A percentile compares a stretch with the other conserved stretches of the same genome.
phyloP scores from a whole-genome alignment of 371 early-diverging fungal genomes.

The Basidiobolus meristosporus region DNA sequence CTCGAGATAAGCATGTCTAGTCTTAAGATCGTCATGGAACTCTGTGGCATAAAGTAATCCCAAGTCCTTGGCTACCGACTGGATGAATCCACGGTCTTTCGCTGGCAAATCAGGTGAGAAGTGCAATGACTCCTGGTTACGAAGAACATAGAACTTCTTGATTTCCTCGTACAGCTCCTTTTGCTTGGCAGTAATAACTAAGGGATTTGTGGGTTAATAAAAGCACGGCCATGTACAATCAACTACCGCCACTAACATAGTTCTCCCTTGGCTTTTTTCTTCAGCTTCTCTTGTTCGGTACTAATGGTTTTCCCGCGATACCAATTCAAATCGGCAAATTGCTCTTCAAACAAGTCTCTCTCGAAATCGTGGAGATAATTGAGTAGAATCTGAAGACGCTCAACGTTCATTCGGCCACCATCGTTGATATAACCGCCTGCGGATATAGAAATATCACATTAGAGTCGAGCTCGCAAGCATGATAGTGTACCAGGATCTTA shows the following conservation, averaged over 20 bases:
- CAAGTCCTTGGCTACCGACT: not conserved
- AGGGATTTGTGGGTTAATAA: not conserved
- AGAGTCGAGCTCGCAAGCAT: not conserved
- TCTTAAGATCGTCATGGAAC: not conserved
- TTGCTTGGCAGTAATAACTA: not conserved
- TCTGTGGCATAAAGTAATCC: not conserved
- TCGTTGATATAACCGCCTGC: constrained; percentile 78
- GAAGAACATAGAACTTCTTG: not conserved
- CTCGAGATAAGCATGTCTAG: not conserved
- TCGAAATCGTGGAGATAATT: too few species aligned
- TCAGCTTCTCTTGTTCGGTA: constrained; percentile 41
- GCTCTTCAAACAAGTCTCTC: too few species aligned
- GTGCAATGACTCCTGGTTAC: not conserved
- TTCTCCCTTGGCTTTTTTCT: constrained; percentile 18
- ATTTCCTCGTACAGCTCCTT: not conserved
- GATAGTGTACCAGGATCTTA: not conserved
- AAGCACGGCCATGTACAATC: too few species aligned
- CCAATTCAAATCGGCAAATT: constrained; percentile 36
- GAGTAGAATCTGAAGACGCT: too few species aligned
- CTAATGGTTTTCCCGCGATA: constrained; percentile 41
- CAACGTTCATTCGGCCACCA: constrained; percentile 49
- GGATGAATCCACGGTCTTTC: not conserved
- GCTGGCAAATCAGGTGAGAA: not conserved
- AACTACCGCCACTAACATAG: constrained; percentile 4
- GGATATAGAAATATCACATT: constrained; percentile 7